Evolutionary conservation across 805 yeast genomes (phyloP).

Genomic region (Candida coquimbonensis): DNA sequence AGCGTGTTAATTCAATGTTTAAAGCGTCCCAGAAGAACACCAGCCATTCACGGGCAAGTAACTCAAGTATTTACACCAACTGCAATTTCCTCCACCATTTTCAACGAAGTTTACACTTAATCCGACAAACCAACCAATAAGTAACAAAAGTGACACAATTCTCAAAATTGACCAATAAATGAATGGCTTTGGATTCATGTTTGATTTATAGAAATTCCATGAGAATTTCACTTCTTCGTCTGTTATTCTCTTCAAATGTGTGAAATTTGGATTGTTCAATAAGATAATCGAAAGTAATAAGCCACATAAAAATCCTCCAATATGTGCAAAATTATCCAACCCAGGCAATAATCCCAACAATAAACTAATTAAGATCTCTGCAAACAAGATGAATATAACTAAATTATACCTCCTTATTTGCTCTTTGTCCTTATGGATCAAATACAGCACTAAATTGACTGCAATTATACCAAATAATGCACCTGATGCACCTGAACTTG

Average conservation of each 20-base stretch:
- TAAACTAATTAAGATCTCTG: slow-evolving; percentile 51
- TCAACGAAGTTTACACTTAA: slow-evolving; percentile 42
- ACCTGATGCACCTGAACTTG: slow-evolving; percentile 68
- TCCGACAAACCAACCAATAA: slow-evolving; percentile 43
- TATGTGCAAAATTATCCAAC: slow-evolving; percentile 65
- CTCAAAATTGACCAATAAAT: slow-evolving; percentile 48
- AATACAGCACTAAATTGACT: slow-evolving; percentile 44
- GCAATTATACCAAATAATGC: slow-evolving; percentile 66
- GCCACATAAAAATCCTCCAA: slow-evolving; percentile 70
- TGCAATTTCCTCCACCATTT: slow-evolving; percentile 45
- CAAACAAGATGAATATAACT: slow-evolving; percentile 39
- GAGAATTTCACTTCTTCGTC: neutral
- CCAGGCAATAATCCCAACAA: slow-evolving; percentile 68
- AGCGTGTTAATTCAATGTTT: too few relatives aligned
- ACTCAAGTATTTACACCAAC: slow-evolving; percentile 69
- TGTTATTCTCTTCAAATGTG: slow-evolving; percentile 14
- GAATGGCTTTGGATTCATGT: slow-evolving; percentile 33
- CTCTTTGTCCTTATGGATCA: slow-evolving; percentile 45
- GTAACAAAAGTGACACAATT: slow-evolving; percentile 35
- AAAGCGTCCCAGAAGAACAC: slow-evolving; percentile 45
- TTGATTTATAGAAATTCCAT: slow-evolving; percentile 13
- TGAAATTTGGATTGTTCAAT: slow-evolving; percentile 49
- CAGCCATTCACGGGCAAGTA: slow-evolving; percentile 67
- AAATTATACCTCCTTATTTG: slow-evolving; percentile 39
- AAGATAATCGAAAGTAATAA: slow-evolving; percentile 40